Base-by-base conservation (phyloP, 331 rosid species). In the Saraca asoca region DNA sequence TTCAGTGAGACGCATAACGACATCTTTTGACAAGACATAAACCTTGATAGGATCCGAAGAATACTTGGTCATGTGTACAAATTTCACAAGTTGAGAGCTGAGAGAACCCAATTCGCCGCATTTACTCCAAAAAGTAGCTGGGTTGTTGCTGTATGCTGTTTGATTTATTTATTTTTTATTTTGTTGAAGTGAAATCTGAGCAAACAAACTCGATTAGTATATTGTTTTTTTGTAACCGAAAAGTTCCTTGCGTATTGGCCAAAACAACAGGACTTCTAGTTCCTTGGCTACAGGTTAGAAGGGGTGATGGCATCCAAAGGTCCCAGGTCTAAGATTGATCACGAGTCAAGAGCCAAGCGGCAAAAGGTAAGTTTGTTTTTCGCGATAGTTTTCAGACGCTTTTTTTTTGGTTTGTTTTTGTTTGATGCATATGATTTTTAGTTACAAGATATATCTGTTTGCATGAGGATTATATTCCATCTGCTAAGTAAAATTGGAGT, bases 281-380 rank as follows among this genome's bases (percentile, higher is more conserved):
- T 73, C 49, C 48, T 69, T 7, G 45, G 64, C 64, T 59, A 0
- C n/a, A 48, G 53, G 2, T 14, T 16, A 14, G 53, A 60, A 18
- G 42, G 20, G 38, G 33, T 59, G 58, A 90, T 94, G 99, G 92
- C 99, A 51, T 94, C 97, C 62, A 94, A 86, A 83, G 97, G 91
- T 77, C 92, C 80, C 41, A 83, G 95, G 92, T 82, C 87, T 29
- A 90, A 79, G 82, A 73, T 84, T 62, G 97, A 94, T 62, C 96
- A 88, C 9, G 97, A 90, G 70, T 8, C 84, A 51, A 83, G 80
- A 80, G 86, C 87, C 48, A 90, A 86, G 80, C 90, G 99, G 67
- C 99, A 83, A 69, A 90, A 88, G 97, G 99, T 88, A 74, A 42
- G 84, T 64, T 75, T 73, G 46, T 58, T 24, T 17, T 62, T 52